Percentiles rank a stretch among this genome's conserved stretches.
Evolutionary conservation across 441 rosid genomes (phyloP).

Genomic region (Aleurites moluccanus): DNA sequence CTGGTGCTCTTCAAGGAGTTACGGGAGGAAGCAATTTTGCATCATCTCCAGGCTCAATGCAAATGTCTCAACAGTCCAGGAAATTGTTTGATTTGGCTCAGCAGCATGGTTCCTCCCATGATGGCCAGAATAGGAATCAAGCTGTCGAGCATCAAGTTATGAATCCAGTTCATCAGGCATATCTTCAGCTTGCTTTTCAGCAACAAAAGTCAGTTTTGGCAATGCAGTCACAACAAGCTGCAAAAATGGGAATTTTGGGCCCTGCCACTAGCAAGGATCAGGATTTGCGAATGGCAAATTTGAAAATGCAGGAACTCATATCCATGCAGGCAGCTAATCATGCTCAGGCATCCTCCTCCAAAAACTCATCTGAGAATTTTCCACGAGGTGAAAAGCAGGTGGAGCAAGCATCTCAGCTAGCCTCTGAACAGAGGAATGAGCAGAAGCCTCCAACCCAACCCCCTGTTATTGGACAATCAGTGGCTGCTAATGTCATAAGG

Average conservation of each 20-base stretch:
- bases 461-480: slow-evolving; percentile 52
- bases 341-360: slow-evolving; percentile 86
- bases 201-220: slow-evolving; percentile 68
- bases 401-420: slow-evolving; percentile 57
- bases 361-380: slow-evolving; percentile 66
- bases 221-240: slow-evolving; percentile 60
- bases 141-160: slow-evolving; percentile 72
- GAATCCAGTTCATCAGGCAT: slow-evolving; percentile 87
- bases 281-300: slow-evolving; percentile 60
- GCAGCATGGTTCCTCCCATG: slow-evolving; percentile 64
- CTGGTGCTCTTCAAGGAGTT: slow-evolving; percentile 69
- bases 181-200: slow-evolving; percentile 77
- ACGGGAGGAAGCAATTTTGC: slow-evolving; percentile 69
- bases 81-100: slow-evolving; percentile 79
- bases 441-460: slow-evolving; percentile 53
- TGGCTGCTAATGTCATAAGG: slow-evolving; percentile 61
- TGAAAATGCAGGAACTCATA: slow-evolving; percentile 82
- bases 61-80: slow-evolving; percentile 78
- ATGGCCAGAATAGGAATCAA: slow-evolving; percentile 60
- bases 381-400: slow-evolving; percentile 65
- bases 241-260: slow-evolving; percentile 72
- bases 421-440: slow-evolving; percentile 70
- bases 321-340: slow-evolving; percentile 77
- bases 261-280: slow-evolving; percentile 65
- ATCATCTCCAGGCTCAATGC: slow-evolving; percentile 74